Evolutionary conservation across 306 rosid species (phyloP).

Genomic region (Cucurbita maxima): DNA sequence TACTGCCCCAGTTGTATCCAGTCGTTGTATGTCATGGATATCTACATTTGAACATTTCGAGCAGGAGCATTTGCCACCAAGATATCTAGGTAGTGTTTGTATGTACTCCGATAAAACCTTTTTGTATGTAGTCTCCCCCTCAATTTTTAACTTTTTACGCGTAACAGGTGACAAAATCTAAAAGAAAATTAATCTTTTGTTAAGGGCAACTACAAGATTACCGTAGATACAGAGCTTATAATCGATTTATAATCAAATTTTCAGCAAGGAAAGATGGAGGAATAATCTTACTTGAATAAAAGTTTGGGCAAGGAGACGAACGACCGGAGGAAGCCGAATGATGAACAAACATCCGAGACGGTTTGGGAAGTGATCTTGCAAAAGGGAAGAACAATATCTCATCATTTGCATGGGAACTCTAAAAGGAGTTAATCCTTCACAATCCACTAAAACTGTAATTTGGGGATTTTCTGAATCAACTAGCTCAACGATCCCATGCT

Average conservation of each 20-base stretch:
- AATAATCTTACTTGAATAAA: constrained; percentile 49
- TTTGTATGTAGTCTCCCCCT: constrained; percentile 36
- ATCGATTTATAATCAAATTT: background rate
- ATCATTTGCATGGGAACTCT: constrained; percentile 72
- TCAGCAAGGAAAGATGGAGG: background rate
- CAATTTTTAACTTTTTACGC: constrained; percentile 59
- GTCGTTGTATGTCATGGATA: constrained; percentile 13
- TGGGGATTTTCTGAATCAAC: constrained; percentile 50
- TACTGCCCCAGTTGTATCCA: constrained; percentile 20
- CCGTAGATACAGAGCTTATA: background rate
- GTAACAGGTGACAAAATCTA: constrained; percentile 74
- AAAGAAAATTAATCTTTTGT: constrained; percentile 1
- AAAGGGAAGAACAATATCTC: constrained; percentile 70
- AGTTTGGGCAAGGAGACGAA: constrained; percentile 76
- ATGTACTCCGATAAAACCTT: constrained; percentile 51
- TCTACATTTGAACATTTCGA: constrained; percentile 37
- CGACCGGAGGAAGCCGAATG: constrained; percentile 73
- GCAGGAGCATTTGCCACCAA: constrained; percentile 75
- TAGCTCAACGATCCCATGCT: constrained; percentile 60
- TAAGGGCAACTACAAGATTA: background rate
- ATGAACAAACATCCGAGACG: constrained; percentile 83
- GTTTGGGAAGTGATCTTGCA: constrained; percentile 92
- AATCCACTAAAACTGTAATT: constrained; percentile 83
- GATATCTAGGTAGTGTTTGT: constrained; percentile 40
- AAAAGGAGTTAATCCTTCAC: constrained; percentile 85